Conservation (phyloP, 257 asterid species). For the Nicotiana undulata region DNA sequence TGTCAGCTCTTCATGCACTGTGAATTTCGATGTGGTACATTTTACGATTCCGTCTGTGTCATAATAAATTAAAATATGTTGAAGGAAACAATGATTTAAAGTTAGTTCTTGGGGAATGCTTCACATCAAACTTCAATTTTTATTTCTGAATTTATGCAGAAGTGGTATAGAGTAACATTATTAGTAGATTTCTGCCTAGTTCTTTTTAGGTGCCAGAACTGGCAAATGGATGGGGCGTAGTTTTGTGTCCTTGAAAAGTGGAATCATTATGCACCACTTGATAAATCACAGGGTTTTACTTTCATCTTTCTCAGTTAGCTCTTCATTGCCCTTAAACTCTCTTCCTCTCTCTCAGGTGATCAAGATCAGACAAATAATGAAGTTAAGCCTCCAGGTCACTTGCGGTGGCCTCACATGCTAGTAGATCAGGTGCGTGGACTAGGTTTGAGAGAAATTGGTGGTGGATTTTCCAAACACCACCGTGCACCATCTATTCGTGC, state of each 20-base stretch:
- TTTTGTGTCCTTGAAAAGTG: background rate
- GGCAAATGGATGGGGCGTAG: background rate
- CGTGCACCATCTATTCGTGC: slow-evolving; percentile 89
- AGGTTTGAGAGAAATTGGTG: slow-evolving; percentile 87
- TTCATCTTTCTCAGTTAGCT: background rate
- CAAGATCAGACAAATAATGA: slow-evolving; percentile 34
- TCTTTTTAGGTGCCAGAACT: background rate
- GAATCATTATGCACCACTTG: background rate
- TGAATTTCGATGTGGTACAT: background rate
- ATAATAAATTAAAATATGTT: background rate
- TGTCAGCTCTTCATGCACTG: background rate
- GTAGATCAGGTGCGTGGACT: slow-evolving; percentile 90
- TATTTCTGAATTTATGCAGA: background rate
- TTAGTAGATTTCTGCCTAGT: background rate
- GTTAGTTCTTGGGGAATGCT: background rate
- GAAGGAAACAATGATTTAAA: background rate
- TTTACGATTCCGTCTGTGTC: background rate
- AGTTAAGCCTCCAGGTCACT: slow-evolving; percentile 46
- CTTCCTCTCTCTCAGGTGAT: slow-evolving; percentile 50
- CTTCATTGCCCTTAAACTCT: slow-evolving; percentile 17
- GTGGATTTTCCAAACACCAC: slow-evolving; percentile 92
- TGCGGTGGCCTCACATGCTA: slow-evolving; percentile 91
- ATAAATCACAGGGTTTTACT: background rate
- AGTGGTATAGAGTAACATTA: background rate
- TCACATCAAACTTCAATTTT: background rate